phyloP scores from a whole-genome alignment of 495 filamentous ascomycete species.

The Neurospora sp. region DNA sequence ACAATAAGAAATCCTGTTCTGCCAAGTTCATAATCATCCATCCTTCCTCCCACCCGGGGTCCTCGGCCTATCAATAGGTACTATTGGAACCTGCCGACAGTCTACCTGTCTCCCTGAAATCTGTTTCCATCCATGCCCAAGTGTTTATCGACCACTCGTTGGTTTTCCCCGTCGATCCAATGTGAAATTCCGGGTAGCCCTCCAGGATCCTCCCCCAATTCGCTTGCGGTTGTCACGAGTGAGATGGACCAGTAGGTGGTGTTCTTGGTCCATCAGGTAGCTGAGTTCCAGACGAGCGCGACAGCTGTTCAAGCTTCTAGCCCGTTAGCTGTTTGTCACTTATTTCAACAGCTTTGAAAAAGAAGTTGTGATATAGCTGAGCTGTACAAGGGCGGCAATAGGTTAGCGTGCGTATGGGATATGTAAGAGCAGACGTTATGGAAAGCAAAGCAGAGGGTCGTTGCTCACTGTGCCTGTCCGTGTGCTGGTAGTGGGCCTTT shows the following conservation, averaged over 20 bases:
- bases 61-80: neutral
- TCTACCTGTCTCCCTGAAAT: neutral
- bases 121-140: neutral
- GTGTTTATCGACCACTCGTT: neutral
- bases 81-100: neutral
- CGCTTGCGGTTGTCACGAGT: neutral
- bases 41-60: neutral
- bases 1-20: neutral
- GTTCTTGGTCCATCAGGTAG: neutral
- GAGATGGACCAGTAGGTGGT: neutral
- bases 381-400: neutral
- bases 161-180: neutral
- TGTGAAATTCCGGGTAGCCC: neutral
- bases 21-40: neutral
- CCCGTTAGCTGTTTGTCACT: neutral
- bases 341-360: neutral
- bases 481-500: too few relatives aligned
- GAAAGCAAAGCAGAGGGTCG: neutral
- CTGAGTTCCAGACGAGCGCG: neutral
- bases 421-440: neutral
- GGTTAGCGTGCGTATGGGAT: neutral
- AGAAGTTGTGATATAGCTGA: neutral
- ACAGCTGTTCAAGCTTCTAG: neutral
- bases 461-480: neutral
- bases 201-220: neutral